Evolutionary conservation across 495 filamentous ascomycete species (phyloP), one percentile per base, ranked within the genome.

Genomic region (Penicillium antarcticum): DNA sequence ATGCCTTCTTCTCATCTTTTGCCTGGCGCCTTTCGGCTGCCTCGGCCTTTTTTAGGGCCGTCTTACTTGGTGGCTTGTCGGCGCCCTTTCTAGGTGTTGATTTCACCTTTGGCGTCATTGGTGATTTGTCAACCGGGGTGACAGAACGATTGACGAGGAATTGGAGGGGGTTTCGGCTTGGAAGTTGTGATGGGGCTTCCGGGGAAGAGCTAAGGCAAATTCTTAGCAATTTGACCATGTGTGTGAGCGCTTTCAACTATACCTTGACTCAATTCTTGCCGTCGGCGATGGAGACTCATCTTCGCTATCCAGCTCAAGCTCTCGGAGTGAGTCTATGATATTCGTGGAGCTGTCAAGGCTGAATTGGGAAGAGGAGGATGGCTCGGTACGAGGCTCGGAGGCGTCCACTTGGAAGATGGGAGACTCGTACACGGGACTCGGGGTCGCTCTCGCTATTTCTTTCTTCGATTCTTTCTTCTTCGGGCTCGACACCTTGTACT

Each of bases 1-100:
- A 97, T 1, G 77, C 74, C 55, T 81, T 87, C 41, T 83, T 83
- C 37, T 60, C 68, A 5, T 61, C 66, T 21, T 62, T 51, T 2
- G 76, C 71, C 51, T 70, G 66, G 56, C 72, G 66, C 39, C 67
- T 71, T 47, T 69, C 62, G 41, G 77, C 71, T 13, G 58, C 49
- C 48, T 72, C 65, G 10, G 66, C 70, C 55, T 77, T 82, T 41
- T 69, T 73, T 18, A 70, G 52, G 5, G 72, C 72, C 7, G 63
- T 72, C 53, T 76, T 78, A 55, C 66, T 71, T 9, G 66, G 71
- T 7, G 63, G 63, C 51, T 75, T 79, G 5, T 29, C 26, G 59
- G 32, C 18, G 48, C 35, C 40, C 61, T 57, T 57, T 51, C 31
- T 14, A 12, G 39, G 57, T 31, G 51, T 36, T 26, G 32, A 16